A percentile compares a stretch with the other conserved stretches of the same genome.
Evolutionary conservation across 2,329 filamentous ascomycete genomes (phyloP).

Genomic region (Lecanosticta acicola): DNA sequence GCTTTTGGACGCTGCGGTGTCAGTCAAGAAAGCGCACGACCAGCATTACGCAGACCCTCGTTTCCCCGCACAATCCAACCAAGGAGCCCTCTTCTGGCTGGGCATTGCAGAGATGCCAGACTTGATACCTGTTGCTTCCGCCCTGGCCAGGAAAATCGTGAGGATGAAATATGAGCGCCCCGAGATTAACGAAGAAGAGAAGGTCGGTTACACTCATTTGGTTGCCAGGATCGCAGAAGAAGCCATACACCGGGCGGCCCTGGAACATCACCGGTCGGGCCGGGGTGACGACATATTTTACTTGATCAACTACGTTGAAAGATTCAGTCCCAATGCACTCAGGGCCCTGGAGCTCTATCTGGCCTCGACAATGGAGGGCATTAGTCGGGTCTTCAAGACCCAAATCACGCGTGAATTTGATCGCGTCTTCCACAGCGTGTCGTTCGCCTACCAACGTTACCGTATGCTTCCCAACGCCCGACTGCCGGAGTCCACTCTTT

Average conservation of each 20-base stretch:
- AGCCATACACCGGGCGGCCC: slow-evolving; percentile 1
- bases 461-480: slow-evolving; percentile 1
- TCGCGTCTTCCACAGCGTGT: not conserved
- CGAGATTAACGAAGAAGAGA: too few species aligned
- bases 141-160: slow-evolving; percentile 6
- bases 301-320: too few species aligned
- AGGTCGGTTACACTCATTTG: not conserved
- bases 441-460: slow-evolving; percentile 12
- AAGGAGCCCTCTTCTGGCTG: slow-evolving; percentile 22
- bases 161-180: too few species aligned
- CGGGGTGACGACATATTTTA: too few species aligned
- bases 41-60: not conserved
- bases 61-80: slow-evolving; percentile 1
- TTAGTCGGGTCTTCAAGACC: not conserved
- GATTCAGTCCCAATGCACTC: not conserved
- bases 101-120: slow-evolving; percentile 16
- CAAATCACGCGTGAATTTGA: not conserved
- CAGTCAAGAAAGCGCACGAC: slow-evolving; percentile 12
- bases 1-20: slow-evolving; percentile 17
- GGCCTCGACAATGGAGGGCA: not conserved
- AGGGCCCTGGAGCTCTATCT: not conserved
- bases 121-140: slow-evolving; percentile 14
- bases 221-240: slow-evolving; percentile 3
- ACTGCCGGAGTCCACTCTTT: slow-evolving; percentile 10
- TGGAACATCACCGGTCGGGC: too few species aligned